Evolutionary conservation across 371 early-diverging fungal species (phyloP).

Genomic region (Apophysomyces sp.): DNA sequence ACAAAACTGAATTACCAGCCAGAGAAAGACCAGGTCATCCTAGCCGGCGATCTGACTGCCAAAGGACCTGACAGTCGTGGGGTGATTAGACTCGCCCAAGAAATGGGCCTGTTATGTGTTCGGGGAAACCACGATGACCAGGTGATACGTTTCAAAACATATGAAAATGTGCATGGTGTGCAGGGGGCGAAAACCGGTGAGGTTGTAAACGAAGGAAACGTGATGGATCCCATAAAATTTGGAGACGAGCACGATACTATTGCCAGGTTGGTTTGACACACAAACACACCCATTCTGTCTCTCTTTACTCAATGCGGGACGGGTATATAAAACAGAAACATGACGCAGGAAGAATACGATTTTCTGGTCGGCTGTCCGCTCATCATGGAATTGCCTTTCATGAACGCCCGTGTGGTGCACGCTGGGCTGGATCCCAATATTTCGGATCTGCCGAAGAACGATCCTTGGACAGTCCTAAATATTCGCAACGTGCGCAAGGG

Average conservation of each 20-base stretch:
- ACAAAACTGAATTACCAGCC: constrained; percentile 40
- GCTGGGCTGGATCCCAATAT: constrained; percentile 65
- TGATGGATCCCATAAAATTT: constrained; percentile 42
- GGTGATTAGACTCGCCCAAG: constrained; percentile 57
- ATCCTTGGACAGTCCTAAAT: constrained; percentile 58
- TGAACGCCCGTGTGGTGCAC: constrained; percentile 63
- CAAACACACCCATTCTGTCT: not conserved
- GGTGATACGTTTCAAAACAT: constrained; percentile 63
- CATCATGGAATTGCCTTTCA: constrained; percentile 53
- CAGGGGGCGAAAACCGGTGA: constrained; percentile 23
- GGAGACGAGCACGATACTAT: constrained; percentile 40
- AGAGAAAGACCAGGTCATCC: constrained; percentile 53
- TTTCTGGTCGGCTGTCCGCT: constrained; percentile 61
- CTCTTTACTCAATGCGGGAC: not conserved
- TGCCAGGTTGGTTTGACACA: constrained; percentile 29
- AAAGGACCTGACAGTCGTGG: constrained; percentile 68
- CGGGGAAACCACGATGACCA: constrained; percentile 83
- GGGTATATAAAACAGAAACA: constrained; percentile 17
- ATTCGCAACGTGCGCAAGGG: constrained; percentile 58
- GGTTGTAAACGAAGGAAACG: constrained; percentile 32
- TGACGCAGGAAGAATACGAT: constrained; percentile 54
- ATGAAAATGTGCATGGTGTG: constrained; percentile 26
- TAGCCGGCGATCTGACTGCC: constrained; percentile 71
- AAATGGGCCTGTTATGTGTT: constrained; percentile 58
- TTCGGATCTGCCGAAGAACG: constrained; percentile 36